Evolutionary conservation across 2,329 filamentous ascomycete species (phyloP), one percentile per base, ranked within the genome.

Genomic region (Fusarium sp.): DNA sequence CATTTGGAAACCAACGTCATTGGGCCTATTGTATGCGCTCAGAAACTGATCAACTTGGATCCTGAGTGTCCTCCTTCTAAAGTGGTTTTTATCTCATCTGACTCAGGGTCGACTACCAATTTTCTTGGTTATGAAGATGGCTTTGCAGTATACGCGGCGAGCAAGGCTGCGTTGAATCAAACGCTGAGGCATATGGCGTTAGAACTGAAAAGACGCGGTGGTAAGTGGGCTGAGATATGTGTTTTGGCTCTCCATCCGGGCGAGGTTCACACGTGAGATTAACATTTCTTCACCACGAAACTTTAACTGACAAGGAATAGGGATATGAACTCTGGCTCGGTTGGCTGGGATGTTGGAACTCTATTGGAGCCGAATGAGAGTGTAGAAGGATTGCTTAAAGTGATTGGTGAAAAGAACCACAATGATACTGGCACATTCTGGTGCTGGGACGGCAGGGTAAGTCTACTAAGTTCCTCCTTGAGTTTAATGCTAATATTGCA

Each of bases 181-280:
- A 30, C 32, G 9, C 26, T 55, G 15, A 44, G 52, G 33, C 52
- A 55, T 1, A 55, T 55, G 52, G 52, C 52, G 15, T 11, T 32
- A 15, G 52, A 55, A 8, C 1, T 55, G 52, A 55, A 55, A 3
- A n/a, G 52, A 14, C 38, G 52, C 3, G 52, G 52, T 2, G 38
- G 27, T 6, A 55, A 45, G 38, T 55, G 52, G 52, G 27, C 52
- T 7, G 52, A 55, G 38, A 55, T 45, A n/a, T 55, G 52, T 45
- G 38, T 55, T 6, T 26, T 55, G 4, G 52, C 52, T 45, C 52
- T 55, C 0, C 52, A 45, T 0, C 52, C 52, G 4, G 52, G 52
- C 15, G 52, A 55, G 15, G 52, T 55, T 2, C 9, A 55, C 3
- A 55, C 52, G 52, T 45, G 17, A 33, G 52, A n/a, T 23, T 23